Evolutionary conservation across 2,329 filamentous ascomycete genomes (phyloP), one percentile per base, ranked within the genome.

Genomic region (Coniella lustricola): DNA sequence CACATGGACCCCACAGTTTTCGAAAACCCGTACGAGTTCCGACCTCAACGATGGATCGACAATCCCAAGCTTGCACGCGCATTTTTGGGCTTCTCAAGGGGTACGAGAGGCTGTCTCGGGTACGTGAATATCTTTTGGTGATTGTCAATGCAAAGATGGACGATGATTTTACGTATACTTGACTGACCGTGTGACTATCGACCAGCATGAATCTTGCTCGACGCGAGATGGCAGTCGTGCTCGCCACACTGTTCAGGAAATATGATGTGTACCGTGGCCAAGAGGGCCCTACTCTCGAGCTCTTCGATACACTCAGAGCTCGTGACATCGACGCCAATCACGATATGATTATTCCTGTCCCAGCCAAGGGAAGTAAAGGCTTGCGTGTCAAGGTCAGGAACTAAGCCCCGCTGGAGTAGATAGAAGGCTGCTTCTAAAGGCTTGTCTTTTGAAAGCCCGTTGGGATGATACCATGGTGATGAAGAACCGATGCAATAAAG

Each of bases 251-350:
- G 8, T 43, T 60, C 40, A 52, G 49, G 13, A 49, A 48, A 36
- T 62, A 59, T 25, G 54, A 57, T 37, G 21, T 59, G 0, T 63
- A 60, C 41, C 46, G 54, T 18, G 50, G 48, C n/a, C 59, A 60
- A 32, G 36, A 34, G 9, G 59, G 60, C 0, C 57, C 56, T n/a
- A 60, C 56, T 4, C 39, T 62, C 8, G 54, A 60, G 50, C 43
- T 60, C 8, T 59, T 57, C 44, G 50, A 57, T 39, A 60, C 56
- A 17, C 49, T 32, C 12, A 46, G 48, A 3, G 51, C 31, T 20
- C 45, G 57, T 38, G 57, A 60, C 25, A 45, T 61, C 12, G 55
- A 53, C 34, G 51, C 55, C 16, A 36, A 54, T 20, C 34, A 45
- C 3, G 57, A 61, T 35, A 57, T 52, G 20, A 56, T 60, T 42